A percentile compares a stretch with the other conserved stretches of the same genome.
phyloP scores from a whole-genome alignment of 306 rosid species.

The Canavalia ensiformis region DNA sequence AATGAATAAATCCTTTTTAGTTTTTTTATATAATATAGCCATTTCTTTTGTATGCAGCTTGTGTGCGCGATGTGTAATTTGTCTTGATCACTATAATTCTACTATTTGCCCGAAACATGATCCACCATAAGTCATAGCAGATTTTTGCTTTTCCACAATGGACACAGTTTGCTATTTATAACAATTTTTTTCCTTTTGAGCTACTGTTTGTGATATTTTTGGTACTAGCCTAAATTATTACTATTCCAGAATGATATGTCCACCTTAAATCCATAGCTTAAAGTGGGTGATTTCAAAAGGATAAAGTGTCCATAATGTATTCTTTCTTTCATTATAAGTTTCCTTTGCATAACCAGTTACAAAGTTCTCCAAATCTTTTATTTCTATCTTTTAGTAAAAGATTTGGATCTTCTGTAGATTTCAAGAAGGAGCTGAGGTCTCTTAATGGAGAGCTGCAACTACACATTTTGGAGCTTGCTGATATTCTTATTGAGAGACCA shows the following conservation, averaged over 20 bases:
- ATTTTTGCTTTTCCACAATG: too few species aligned
- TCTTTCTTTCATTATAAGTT: slow-evolving; percentile 3
- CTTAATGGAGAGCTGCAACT: slow-evolving; percentile 88
- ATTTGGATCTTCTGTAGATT: slow-evolving; percentile 59
- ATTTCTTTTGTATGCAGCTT: too few species aligned
- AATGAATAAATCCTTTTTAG: too few species aligned
- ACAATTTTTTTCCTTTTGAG: too few species aligned
- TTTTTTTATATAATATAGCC: too few species aligned
- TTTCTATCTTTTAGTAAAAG: slow-evolving; percentile 31
- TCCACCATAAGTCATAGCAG: too few species aligned
- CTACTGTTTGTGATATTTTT: too few species aligned
- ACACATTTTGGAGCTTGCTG: slow-evolving; percentile 94
- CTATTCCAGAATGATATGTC: neutral
- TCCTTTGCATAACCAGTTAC: neutral
- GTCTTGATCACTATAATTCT: too few species aligned
- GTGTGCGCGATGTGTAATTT: too few species aligned
- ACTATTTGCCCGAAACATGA: too few species aligned
- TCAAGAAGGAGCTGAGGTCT: slow-evolving; percentile 87
- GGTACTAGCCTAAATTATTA: neutral
- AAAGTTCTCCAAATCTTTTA: neutral
- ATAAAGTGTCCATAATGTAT: slow-evolving; percentile 3
- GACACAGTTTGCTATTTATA: too few species aligned
- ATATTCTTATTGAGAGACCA: slow-evolving; percentile 91
- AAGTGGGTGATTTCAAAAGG: slow-evolving; percentile 36
- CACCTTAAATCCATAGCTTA: neutral